Percentiles rank a stretch among this genome's conserved stretches.
These are phyloP conservation scores for Flaveria floridana DNA, from an alignment of 140 eudicot genomes.

Conservation along the genomic window DNA sequence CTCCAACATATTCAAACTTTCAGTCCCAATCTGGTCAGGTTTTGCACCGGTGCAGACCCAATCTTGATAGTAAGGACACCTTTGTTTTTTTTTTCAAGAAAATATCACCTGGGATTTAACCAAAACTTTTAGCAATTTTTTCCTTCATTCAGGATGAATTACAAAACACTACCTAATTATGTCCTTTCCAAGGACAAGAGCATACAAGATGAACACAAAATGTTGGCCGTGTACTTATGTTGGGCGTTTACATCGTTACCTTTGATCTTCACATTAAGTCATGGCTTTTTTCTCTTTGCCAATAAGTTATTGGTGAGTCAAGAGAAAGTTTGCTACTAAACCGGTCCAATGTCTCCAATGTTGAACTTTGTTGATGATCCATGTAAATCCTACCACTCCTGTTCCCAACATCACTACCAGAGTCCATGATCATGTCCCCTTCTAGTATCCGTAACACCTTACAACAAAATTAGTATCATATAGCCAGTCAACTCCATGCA, in stretches of 20 bases:
- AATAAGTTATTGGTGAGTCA: constrained; percentile 36
- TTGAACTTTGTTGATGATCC: constrained; percentile 37
- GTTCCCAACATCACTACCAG: constrained; percentile 67
- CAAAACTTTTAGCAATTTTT: constrained; percentile 1
- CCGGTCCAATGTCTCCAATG: constrained; percentile 38
- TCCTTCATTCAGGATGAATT: not conserved
- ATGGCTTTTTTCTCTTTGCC: constrained; percentile 44
- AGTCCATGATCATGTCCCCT: constrained; percentile 77
- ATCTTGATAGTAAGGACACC: not conserved
- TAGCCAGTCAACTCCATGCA: not conserved
- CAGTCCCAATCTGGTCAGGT: not conserved
- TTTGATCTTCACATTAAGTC: constrained; percentile 33
- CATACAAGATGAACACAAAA: constrained; percentile 29
- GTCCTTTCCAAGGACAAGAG: constrained; percentile 20
- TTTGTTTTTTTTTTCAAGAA: constrained; percentile 1
- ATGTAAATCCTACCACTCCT: constrained; percentile 63
- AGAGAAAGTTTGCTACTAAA: constrained; percentile 48
- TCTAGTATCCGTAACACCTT: constrained; percentile 89
- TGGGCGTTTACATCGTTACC: constrained; percentile 11
- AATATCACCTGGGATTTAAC: not conserved
- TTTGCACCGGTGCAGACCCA: not conserved
- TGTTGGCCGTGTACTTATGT: not conserved
- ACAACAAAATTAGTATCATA: constrained; percentile 22
- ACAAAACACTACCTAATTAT: constrained; percentile 33
- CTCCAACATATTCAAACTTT: not conserved